Conservation (phyloP, 768 basidiomycete species). For the Rhodotorula diobovata region DNA sequence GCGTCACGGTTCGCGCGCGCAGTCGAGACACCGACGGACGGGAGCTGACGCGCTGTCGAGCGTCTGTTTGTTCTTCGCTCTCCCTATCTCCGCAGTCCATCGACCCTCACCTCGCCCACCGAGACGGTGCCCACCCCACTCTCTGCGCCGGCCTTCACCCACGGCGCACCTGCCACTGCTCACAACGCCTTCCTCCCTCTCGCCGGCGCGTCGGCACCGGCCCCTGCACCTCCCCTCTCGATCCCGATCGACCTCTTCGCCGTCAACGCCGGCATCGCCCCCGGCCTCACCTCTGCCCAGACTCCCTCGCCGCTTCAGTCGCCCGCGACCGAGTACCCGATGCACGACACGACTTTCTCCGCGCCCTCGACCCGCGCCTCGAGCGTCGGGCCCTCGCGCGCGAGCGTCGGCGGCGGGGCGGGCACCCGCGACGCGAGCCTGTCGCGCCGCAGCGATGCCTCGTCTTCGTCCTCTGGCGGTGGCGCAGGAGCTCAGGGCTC, state of each 20-base stretch:
- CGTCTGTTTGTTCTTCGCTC: not conserved
- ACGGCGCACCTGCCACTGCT: conserved; percentile 20
- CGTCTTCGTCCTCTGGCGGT: not conserved
- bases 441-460: not conserved
- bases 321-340: not conserved
- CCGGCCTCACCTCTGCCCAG: conserved; percentile 14
- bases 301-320: not conserved
- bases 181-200: not conserved
- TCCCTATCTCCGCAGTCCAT: not conserved
- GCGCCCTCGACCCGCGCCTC: not conserved
- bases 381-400: not conserved
- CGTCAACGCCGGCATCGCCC: conserved; percentile 28
- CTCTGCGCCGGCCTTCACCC: conserved; percentile 20
- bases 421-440: not conserved
- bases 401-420: not conserved
- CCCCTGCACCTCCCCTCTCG: not conserved
- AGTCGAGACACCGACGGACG: no score
- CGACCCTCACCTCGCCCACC: conserved; percentile 4
- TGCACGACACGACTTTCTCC: not conserved
- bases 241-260: conserved; percentile 21
- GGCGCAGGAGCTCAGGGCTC: no score
- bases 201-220: not conserved
- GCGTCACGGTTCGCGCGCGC: no score
- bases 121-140: conserved; percentile 25
- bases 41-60: no score